A percentile compares a stretch with the other conserved stretches of the same genome.
These are phyloP conservation scores for Apiotrichum montevideense DNA, from an alignment of 1,284 basidiomycete species.

Conservation along the genomic window DNA sequence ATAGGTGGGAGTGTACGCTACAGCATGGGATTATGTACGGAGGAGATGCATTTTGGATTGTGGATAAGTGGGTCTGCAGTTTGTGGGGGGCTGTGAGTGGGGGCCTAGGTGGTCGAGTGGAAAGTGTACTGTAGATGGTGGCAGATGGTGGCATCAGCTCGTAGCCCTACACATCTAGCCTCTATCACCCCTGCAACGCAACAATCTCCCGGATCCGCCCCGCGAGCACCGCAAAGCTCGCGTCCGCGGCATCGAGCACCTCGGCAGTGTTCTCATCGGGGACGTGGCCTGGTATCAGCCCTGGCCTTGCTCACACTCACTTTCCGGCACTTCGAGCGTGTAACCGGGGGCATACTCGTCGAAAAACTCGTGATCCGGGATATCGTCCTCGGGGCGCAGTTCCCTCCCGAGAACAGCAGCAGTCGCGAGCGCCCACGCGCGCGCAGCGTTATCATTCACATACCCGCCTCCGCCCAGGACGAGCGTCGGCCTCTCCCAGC, in stretches of 20 bases:
- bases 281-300: conserved; percentile 54
- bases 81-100: neutral
- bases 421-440: conserved; percentile 77
- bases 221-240: conserved; percentile 23
- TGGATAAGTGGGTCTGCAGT: too few species aligned
- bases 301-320: conserved; percentile 20
- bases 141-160: too few species aligned
- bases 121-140: too few species aligned
- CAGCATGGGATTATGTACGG: neutral
- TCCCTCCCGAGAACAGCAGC: conserved; percentile 59
- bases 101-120: neutral
- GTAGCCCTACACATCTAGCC: too few species aligned
- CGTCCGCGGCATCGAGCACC: conserved; percentile 44
- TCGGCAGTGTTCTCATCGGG: conserved; percentile 62
- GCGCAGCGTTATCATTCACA: conserved; percentile 68
- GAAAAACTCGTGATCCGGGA: conserved; percentile 66
- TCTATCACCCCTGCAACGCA: neutral
- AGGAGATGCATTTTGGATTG: too few species aligned
- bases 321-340: conserved; percentile 61
- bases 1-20: neutral
- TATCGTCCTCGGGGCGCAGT: conserved; percentile 56
- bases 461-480: conserved; percentile 63
- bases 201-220: conserved; percentile 24
- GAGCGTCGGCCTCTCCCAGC: conserved; percentile 58
- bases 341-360: conserved; percentile 70